Evolutionary conservation across 371 early-diverging fungal species (phyloP).

Genomic region (Massospora cicadina): DNA sequence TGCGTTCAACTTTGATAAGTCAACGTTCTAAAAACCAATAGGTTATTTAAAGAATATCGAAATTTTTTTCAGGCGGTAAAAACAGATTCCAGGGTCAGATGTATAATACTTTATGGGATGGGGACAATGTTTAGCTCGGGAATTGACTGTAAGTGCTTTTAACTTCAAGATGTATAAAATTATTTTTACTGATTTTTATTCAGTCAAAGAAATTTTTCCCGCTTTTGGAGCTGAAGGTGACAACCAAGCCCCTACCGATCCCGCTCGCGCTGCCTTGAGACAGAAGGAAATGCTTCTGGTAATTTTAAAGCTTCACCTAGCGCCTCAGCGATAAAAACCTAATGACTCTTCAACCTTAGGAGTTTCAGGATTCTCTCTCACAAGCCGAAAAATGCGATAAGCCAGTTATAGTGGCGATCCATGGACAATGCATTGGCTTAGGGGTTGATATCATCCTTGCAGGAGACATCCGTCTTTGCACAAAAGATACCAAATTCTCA

Average conservation of each 20-base stretch:
- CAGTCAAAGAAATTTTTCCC: neutral
- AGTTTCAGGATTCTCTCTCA: conserved; percentile 44
- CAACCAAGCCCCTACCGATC: neutral
- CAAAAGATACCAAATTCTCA: conserved; percentile 58
- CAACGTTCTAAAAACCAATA: neutral
- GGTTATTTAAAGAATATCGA: conserved; percentile 1
- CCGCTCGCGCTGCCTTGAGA: neutral
- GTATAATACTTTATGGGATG: neutral
- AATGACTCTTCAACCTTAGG: conserved; percentile 10
- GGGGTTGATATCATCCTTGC: conserved; percentile 80
- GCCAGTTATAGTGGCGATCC: conserved; percentile 80
- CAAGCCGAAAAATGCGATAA: conserved; percentile 66
- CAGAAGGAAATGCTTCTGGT: neutral
- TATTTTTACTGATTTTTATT: neutral
- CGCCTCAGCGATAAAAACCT: no score
- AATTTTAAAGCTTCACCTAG: neutral
- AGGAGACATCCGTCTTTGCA: conserved; percentile 77
- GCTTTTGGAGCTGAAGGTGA: neutral
- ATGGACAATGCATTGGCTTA: conserved; percentile 74
- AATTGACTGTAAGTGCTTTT: neutral
- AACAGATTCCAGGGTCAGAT: neutral
- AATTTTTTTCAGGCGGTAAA: neutral
- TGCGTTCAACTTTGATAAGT: no score
- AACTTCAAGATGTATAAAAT: neutral
- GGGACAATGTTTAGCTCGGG: neutral